These are phyloP conservation scores for Phytophthora pistaciae DNA, from an alignment of 352 stramenopile species.

Conservation along the genomic window DNA sequence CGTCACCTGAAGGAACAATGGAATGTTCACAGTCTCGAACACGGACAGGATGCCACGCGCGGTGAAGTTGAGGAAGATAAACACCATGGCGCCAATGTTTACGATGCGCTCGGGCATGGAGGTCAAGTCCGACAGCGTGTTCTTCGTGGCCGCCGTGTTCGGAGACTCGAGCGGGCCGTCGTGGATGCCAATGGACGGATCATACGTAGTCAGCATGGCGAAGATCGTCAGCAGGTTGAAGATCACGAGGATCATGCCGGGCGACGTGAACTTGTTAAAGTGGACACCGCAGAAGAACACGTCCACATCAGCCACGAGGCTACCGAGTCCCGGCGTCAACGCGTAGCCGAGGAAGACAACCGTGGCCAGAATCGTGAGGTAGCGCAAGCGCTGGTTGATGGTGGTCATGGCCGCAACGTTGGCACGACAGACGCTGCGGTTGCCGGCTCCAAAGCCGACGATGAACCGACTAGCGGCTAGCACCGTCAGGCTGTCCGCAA, in stretches of 20 bases:
- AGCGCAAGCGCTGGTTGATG: conserved; percentile 78
- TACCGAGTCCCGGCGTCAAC: conserved; percentile 74
- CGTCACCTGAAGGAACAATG: conserved; percentile 76
- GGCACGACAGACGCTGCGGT: conserved; percentile 80
- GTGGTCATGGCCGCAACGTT: conserved; percentile 78
- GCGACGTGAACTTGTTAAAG: conserved; percentile 82
- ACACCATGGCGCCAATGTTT: conserved; percentile 76
- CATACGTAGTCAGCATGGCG: conserved; percentile 67
- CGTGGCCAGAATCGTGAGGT: conserved; percentile 76
- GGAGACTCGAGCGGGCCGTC: conserved; percentile 70
- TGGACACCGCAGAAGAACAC: conserved; percentile 68
- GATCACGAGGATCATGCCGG: conserved; percentile 64
- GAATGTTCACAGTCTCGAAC: conserved; percentile 89
- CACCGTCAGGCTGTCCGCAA: conserved; percentile 59
- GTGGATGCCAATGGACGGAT: conserved; percentile 59
- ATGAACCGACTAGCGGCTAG: conserved; percentile 74
- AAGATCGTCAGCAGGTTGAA: conserved; percentile 78
- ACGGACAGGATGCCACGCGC: conserved; percentile 81
- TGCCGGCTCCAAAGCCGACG: conserved; percentile 82
- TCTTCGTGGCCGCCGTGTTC: conserved; percentile 40
- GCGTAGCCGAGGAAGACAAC: conserved; percentile 85
- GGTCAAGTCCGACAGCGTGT: conserved; percentile 63
- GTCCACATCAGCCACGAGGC: conserved; percentile 70
- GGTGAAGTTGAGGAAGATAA: conserved; percentile 87
- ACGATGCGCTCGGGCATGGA: conserved; percentile 71